Base-by-base conservation (phyloP, 2,329 filamentous ascomycete species). In the Stagonosporopsis chrysanthemi region DNA sequence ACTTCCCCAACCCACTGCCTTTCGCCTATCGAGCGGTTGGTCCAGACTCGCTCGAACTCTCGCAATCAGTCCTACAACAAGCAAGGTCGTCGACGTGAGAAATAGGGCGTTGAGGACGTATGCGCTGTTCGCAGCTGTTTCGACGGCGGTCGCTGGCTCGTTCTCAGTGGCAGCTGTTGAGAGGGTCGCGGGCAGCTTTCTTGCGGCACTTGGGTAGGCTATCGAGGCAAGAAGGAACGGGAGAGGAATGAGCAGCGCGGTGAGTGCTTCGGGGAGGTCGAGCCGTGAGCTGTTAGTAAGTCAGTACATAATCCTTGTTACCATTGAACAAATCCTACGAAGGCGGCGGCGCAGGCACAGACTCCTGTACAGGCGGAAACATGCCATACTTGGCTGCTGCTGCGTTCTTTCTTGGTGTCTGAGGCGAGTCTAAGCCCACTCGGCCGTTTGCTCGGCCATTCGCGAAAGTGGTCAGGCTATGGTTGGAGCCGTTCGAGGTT, bases 161-260 rank as follows among this genome's bases (percentile, higher is more conserved):
- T 51, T 58, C 7, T 68, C 61, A 8, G 61, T 51, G 12, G 66
- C 60, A 19, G 69, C 64, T 44, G 73, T 70, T n/a, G 69, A 61
- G 19, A 70, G 53, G 7, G 57, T 62, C 14, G 65, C 56, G n/a
- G 67, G 62, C 4, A 65, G 33, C 51, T 61, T 66, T 24, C 56
- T 61, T 43, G 60, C 33, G 22, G 58, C 62, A 7, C 52, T 60
- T n/a, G 77, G 78, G 59, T 80, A 81, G 52, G 79, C 79, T 15
- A 80, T 68, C 6, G 80, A 79, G 6, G 79, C 79, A 48, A 83
- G 72, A 50, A 83, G 62, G 55, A 77, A 83, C 6, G 81, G 81
- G 24, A 83, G 71, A 7, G 81, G 80, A 24, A 83, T 72, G 28
- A 86, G 72, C 51, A 83, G 63, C 23, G 81, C 82, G 5, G 81